These are phyloP conservation scores for Leptoxyphium fumago DNA, from an alignment of 2,329 filamentous ascomycete species.

Conservation along the genomic window DNA sequence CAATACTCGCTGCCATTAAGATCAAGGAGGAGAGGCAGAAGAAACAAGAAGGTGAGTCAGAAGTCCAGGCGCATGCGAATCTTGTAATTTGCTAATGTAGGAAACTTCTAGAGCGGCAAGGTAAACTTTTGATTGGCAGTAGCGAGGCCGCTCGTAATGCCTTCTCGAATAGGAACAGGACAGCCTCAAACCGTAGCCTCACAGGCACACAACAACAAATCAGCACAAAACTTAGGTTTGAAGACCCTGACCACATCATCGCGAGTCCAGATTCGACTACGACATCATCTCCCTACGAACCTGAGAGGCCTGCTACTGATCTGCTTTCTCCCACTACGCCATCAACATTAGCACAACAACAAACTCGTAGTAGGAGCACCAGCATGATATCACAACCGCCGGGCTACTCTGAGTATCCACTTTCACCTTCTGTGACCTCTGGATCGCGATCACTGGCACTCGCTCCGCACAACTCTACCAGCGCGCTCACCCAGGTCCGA, in stretches of 20 bases:
- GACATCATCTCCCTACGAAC: neutral
- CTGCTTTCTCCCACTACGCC: neutral
- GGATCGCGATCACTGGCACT: neutral
- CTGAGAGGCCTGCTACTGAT: neutral
- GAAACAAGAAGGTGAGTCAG: neutral
- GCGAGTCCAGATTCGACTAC: neutral
- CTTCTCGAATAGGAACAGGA: neutral
- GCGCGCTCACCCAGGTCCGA: neutral
- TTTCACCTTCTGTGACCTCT: neutral
- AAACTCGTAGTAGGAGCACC: neutral
- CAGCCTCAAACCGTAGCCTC: too few relatives aligned
- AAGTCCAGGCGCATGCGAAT: too few relatives aligned
- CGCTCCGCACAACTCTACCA: neutral
- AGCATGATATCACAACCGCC: neutral
- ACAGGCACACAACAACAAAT: neutral
- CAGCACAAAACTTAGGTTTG: constrained; percentile 2
- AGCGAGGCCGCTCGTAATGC: constrained; percentile 2
- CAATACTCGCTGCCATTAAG: neutral
- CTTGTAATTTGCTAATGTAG: too few relatives aligned
- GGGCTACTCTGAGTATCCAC: neutral
- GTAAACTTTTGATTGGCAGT: neutral
- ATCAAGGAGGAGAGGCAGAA: neutral
- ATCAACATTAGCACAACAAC: neutral
- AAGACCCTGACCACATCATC: constrained; percentile 1
- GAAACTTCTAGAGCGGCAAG: neutral